Base-by-base conservation (phyloP, 2,329 filamentous ascomycete species). In the Diatrype stigma region DNA sequence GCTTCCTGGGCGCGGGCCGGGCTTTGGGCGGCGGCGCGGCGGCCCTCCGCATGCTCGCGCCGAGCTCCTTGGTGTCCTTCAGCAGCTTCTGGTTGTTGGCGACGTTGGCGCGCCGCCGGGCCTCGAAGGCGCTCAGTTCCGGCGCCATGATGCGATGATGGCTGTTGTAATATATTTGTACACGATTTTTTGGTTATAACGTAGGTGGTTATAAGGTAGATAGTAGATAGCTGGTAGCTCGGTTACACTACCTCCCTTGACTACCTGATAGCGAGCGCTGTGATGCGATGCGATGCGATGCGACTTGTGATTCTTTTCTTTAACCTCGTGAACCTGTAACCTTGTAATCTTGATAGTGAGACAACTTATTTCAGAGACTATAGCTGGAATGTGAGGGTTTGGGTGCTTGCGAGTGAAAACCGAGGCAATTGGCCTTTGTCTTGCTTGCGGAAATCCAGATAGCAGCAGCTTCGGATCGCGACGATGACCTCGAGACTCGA, bases 31-130 rank as follows among this genome's bases (percentile, higher is more conserved):
- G 69, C 1, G 78, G 70, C 50, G 81, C 81, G 1, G 81, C 76
- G 1, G 72, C 63, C 44, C 85, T 88, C 11, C 87, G 74, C n/a
- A 84, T 77, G 46, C 81, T 84, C 21, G 87, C 86, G 0, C 89
- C 84, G 1, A 87, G 80, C 2, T 83, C 82, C 2, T 87, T 86
- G 1, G 96, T 80, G 53, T 91, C 87, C 53, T 88, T 88, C 0
- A 96, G 71, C 0, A 96, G 78, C 45, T 65, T 66, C 0, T 86
- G 89, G 68, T 93, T 87, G 60, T 95, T 94, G 49, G 89, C 89
- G 38, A 96, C 95, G 59, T 96, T 96, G 54, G 91, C 90, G 16
- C 90, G 81, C 0, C 92, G 81, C 59, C 89, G 85, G 61, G 86
- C 85, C 75, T 96, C 92, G 69, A 96, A 96, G 37, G 90, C 89